Conservation (phyloP, 331 rosid genomes). For the Ulmus americana region DNA sequence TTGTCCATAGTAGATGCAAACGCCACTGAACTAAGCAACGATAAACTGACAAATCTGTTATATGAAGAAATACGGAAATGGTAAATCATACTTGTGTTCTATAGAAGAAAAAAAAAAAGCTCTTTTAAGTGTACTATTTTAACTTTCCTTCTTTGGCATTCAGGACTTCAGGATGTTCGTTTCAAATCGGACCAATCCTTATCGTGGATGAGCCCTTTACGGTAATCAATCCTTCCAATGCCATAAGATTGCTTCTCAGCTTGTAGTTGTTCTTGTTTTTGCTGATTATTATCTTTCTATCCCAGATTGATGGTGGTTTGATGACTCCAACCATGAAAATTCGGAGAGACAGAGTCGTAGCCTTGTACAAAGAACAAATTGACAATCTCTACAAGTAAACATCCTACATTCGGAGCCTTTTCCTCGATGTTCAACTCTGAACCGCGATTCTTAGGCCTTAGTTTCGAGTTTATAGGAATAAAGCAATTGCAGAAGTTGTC, state of each 20-base stretch:
- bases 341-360: slow-evolving; percentile 65
- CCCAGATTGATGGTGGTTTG: slow-evolving; percentile 75
- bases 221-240: slow-evolving; percentile 36
- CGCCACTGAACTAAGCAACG: slow-evolving; percentile 52
- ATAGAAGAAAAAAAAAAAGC: too few species aligned
- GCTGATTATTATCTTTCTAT: slow-evolving; percentile 18
- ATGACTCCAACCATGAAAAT: slow-evolving; percentile 93
- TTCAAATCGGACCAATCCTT: slow-evolving; percentile 88
- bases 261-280: slow-evolving; percentile 3
- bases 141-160: slow-evolving; percentile 9
- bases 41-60: slow-evolving; percentile 41
- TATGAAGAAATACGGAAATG: slow-evolving; percentile 54
- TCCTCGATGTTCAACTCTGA: too few species aligned
- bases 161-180: slow-evolving; percentile 72
- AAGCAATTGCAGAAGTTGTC: too few species aligned
- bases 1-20: slow-evolving; percentile 38
- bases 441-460: too few species aligned
- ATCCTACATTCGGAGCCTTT: too few species aligned
- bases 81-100: slow-evolving; percentile 28
- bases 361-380: slow-evolving; percentile 52
- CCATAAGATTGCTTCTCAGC: background rate
- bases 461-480: too few species aligned
- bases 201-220: slow-evolving; percentile 71
- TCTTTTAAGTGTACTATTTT: background rate
- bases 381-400: slow-evolving; percentile 53